phyloP scores from a whole-genome alignment of 2,329 filamentous ascomycete genomes.

The Leptographium galeiforme region DNA sequence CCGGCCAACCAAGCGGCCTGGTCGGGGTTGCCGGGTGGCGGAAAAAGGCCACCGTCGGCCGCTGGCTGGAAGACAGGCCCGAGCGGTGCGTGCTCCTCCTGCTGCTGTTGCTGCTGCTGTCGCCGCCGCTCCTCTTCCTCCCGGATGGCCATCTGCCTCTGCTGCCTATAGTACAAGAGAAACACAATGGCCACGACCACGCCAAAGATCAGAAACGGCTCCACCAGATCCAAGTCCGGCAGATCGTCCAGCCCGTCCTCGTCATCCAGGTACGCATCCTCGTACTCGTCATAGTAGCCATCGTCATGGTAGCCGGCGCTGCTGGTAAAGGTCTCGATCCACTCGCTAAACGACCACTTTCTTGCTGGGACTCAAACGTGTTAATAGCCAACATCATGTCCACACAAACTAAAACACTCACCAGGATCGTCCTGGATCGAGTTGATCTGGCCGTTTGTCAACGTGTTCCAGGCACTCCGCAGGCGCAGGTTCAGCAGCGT shows the following conservation, averaged over 20 bases:
- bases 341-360: conserved; percentile 69
- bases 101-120: conserved; percentile 14
- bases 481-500: conserved; percentile 74
- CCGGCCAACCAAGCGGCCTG: conserved; percentile 52
- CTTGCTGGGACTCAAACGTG: conserved; percentile 46
- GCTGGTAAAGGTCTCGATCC: conserved; percentile 72
- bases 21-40: conserved; percentile 52
- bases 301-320: conserved; percentile 49
- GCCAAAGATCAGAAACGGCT: conserved; percentile 72
- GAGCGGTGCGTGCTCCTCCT: conserved; percentile 8
- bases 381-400: conserved; percentile 15
- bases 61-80: conserved; percentile 32
- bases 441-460: conserved; percentile 83
- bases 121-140: conserved; percentile 24
- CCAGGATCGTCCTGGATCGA: conserved; percentile 81
- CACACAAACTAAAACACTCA: conserved; percentile 28
- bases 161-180: conserved; percentile 70
- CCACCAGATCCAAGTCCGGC: conserved; percentile 55
- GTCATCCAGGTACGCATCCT: conserved; percentile 28
- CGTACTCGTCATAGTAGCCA: conserved; percentile 40
- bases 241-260: conserved; percentile 55
- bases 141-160: conserved; percentile 45
- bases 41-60: conserved; percentile 19
- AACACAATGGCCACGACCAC: conserved; percentile 62
- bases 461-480: conserved; percentile 85